Evolutionary conservation across 306 rosid species (phyloP).

Genomic region (Ziziphus jujuba): DNA sequence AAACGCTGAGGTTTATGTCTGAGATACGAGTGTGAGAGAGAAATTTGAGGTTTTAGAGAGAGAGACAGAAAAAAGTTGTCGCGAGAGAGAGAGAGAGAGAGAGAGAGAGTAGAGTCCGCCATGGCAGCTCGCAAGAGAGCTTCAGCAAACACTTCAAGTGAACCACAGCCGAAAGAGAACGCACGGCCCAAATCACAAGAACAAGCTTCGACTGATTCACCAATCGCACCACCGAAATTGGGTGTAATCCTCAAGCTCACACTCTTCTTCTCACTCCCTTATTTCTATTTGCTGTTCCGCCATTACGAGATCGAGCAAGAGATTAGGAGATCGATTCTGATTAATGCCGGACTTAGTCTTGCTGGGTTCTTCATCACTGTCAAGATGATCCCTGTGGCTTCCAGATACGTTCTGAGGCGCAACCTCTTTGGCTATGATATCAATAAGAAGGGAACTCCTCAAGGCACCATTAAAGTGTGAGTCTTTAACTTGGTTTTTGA

Average conservation of each 20-base stretch:
- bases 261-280: constrained; percentile 49
- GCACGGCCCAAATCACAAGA: constrained; percentile 25
- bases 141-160: constrained; percentile 35
- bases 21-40: background rate
- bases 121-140: constrained; percentile 86
- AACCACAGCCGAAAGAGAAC: constrained; percentile 27
- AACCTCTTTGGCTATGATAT: constrained; percentile 84
- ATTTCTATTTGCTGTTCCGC: constrained; percentile 60
- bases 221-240: constrained; percentile 69
- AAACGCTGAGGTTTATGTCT: no score
- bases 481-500: constrained; percentile 22
- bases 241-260: constrained; percentile 63
- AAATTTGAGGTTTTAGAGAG: background rate
- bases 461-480: constrained; percentile 82
- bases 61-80: background rate
- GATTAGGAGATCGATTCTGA: constrained; percentile 62
- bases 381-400: constrained; percentile 81
- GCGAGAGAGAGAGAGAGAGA: constrained; percentile 3
- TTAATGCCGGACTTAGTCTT: constrained; percentile 74
- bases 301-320: constrained; percentile 58
- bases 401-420: constrained; percentile 68
- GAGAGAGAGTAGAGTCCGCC: constrained; percentile 22
- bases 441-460: constrained; percentile 86
- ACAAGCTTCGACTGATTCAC: constrained; percentile 37
- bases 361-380: constrained; percentile 58